These are phyloP conservation scores for Abelmoschus esculentus DNA, from an alignment of 345 rosid species.

Conservation along the genomic window DNA sequence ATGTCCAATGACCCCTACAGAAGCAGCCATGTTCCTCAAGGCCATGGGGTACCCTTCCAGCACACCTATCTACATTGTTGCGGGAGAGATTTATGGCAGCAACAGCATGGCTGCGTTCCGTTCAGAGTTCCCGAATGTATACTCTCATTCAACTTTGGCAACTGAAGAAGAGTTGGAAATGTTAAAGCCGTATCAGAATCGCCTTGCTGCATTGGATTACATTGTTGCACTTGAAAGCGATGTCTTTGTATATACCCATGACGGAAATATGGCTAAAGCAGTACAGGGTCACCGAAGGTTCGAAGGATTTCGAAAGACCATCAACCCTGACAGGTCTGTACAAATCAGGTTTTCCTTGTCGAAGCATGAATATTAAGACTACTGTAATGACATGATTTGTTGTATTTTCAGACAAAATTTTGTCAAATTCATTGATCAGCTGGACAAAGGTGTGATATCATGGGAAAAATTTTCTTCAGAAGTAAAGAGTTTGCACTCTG, in stretches of 20 bases:
- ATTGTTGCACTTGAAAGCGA: slow-evolving; percentile 87
- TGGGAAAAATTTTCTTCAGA: slow-evolving; percentile 72
- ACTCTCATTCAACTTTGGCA: not conserved
- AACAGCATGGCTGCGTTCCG: not conserved
- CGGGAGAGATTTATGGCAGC: not conserved
- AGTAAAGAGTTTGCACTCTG: slow-evolving; percentile 49
- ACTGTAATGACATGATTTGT: not conserved
- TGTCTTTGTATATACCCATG: slow-evolving; percentile 82
- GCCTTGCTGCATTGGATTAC: slow-evolving; percentile 34
- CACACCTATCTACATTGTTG: not conserved
- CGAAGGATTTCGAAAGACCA: slow-evolving; percentile 77
- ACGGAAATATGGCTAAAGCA: slow-evolving; percentile 97
- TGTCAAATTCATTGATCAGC: slow-evolving; percentile 58
- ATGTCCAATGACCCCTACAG: not conserved
- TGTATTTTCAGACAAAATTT: slow-evolving; percentile 52
- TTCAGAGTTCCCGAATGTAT: not conserved
- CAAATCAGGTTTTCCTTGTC: not conserved
- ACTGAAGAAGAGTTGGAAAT: not conserved
- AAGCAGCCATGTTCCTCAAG: not conserved
- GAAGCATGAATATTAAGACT: not conserved
- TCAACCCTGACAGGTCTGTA: slow-evolving; percentile 70
- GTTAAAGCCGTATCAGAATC: not conserved
- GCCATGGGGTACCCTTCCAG: not conserved
- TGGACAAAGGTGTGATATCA: slow-evolving; percentile 53
- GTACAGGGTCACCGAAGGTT: slow-evolving; percentile 88